Conservation (phyloP, 805 yeast genomes). For the Wickerhamiella nectarea region DNA sequence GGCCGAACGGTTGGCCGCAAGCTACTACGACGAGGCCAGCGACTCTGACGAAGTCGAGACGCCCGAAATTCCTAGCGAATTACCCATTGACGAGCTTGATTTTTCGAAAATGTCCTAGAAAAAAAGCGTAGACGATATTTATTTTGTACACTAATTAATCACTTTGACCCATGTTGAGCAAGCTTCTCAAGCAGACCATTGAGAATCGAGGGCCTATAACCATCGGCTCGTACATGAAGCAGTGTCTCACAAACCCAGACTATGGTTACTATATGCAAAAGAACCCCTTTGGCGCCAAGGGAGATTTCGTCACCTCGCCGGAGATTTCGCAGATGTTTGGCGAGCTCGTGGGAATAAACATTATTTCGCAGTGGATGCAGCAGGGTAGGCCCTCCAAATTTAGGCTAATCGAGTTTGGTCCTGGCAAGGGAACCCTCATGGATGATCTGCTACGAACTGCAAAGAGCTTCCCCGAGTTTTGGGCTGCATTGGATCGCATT, state of each 20-base stretch:
- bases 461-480: conserved; percentile 25
- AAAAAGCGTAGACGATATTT: neutral
- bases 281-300: conserved; percentile 53
- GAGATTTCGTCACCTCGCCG: conserved; percentile 77
- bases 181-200: conserved; percentile 15
- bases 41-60: conserved; percentile 3
- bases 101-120: neutral
- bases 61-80: neutral
- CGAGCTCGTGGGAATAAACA: conserved; percentile 69
- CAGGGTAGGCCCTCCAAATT: conserved; percentile 41
- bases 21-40: conserved; percentile 24
- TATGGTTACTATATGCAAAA: conserved; percentile 68
- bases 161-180: conserved; percentile 10
- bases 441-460: conserved; percentile 39
- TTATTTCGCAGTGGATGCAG: conserved; percentile 36
- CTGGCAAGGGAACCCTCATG: conserved; percentile 74
- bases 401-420: conserved; percentile 64
- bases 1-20: conserved; percentile 57
- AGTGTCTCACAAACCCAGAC: conserved; percentile 64
- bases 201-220: conserved; percentile 65
- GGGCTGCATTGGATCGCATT: conserved; percentile 27
- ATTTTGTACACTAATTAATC: neutral
- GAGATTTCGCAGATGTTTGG: conserved; percentile 83
- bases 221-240: conserved; percentile 61
- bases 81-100: neutral